phyloP scores from a whole-genome alignment of 805 yeast genomes.

The Ogataea trehaloabstinens region DNA sequence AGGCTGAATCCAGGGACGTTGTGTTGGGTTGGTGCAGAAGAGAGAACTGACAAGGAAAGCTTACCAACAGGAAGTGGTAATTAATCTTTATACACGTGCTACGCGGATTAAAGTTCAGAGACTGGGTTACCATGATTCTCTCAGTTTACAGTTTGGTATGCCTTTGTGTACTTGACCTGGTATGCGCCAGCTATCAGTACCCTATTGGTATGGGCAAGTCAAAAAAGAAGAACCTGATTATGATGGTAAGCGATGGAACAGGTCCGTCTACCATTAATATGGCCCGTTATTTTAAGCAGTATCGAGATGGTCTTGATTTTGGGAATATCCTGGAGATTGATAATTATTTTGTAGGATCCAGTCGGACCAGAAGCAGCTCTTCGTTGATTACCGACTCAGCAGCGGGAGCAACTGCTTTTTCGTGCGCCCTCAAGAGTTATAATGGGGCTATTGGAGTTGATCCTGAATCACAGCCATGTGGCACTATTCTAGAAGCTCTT shows the following conservation, averaged over 20 bases:
- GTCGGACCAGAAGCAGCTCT: constrained; percentile 76
- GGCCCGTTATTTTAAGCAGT: constrained; percentile 73
- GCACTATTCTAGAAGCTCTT: constrained; percentile 84
- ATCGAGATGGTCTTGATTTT: constrained; percentile 48
- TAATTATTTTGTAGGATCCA: constrained; percentile 71
- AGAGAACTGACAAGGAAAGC: too few species aligned
- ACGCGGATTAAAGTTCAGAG: too few species aligned
- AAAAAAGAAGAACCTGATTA: constrained; percentile 71
- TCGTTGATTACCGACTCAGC: constrained; percentile 92
- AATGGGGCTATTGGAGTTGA: constrained; percentile 92
- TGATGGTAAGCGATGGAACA: constrained; percentile 94
- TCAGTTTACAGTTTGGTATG: too few species aligned
- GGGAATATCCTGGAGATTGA: constrained; percentile 64
- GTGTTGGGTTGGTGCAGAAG: too few species aligned
- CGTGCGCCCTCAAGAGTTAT: constrained; percentile 79
- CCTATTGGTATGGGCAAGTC: too few species aligned
- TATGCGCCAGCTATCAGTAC: too few species aligned
- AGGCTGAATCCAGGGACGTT: too few species aligned
- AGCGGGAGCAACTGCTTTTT: constrained; percentile 94
- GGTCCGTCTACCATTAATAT: constrained; percentile 85
- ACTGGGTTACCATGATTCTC: too few species aligned
- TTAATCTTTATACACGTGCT: too few species aligned
- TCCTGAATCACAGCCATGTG: constrained; percentile 70
- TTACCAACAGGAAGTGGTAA: too few species aligned
- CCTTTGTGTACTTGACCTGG: too few species aligned